Percentiles rank a stretch among this genome's conserved stretches.
Conservation (phyloP, 2,329 filamentous ascomycete species). For the Penicillium sp. region DNA sequence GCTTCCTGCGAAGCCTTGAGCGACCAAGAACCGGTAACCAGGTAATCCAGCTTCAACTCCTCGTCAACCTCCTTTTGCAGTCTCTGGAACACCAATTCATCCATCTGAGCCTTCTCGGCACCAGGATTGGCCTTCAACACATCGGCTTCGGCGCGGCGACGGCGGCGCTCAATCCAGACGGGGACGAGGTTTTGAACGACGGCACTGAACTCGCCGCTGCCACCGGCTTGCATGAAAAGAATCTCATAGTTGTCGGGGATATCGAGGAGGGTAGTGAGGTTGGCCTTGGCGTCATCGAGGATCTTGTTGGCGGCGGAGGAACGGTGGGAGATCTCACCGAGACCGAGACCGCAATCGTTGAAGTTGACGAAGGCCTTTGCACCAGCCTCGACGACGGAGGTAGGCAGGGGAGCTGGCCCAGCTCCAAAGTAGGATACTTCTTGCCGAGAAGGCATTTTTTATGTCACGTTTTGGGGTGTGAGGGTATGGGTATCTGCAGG, state of each 20-base stretch:
- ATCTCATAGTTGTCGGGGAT: slow-evolving; percentile 86
- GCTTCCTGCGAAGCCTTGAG: slow-evolving; percentile 87
- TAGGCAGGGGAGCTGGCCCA: slow-evolving; percentile 84
- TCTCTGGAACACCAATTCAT: slow-evolving; percentile 58
- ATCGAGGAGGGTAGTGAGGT: slow-evolving; percentile 71
- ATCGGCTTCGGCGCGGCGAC: slow-evolving; percentile 59
- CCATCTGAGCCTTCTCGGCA: slow-evolving; percentile 53
- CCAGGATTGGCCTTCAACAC: slow-evolving; percentile 43
- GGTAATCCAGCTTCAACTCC: slow-evolving; percentile 80
- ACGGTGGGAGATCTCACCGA: slow-evolving; percentile 89
- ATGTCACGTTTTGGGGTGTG: neutral
- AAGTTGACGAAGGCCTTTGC: slow-evolving; percentile 79
- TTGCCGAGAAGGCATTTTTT: slow-evolving; percentile 64
- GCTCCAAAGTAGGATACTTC: slow-evolving; percentile 87
- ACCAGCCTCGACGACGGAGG: slow-evolving; percentile 73
- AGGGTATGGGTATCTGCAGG: slow-evolving; percentile 4
- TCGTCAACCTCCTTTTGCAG: slow-evolving; percentile 65
- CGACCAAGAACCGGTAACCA: slow-evolving; percentile 89
- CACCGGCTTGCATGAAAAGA: slow-evolving; percentile 69
- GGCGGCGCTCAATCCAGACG: slow-evolving; percentile 74
- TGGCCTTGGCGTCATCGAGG: slow-evolving; percentile 73
- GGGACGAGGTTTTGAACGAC: slow-evolving; percentile 80
- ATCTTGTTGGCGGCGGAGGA: slow-evolving; percentile 76
- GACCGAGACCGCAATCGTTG: slow-evolving; percentile 75
- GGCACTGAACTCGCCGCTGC: slow-evolving; percentile 81